Evolutionary conservation across 1,284 basidiomycete species (phyloP).

Genomic region (Agroathelia rolfsii): DNA sequence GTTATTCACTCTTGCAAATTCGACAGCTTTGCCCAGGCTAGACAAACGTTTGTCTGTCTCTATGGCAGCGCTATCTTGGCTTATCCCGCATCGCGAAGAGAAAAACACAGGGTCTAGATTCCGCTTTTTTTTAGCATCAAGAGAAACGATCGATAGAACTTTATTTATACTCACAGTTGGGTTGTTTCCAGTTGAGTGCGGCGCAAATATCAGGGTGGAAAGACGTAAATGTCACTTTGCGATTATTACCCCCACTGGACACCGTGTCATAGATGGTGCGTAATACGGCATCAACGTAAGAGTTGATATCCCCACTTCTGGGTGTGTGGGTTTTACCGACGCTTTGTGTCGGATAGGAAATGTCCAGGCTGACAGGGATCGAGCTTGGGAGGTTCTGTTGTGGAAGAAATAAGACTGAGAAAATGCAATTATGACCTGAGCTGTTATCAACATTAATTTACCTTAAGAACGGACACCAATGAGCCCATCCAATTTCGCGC

Average conservation of each 20-base stretch:
- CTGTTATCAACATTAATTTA: slow-evolving; percentile 23
- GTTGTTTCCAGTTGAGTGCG: slow-evolving; percentile 97
- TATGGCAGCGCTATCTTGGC: slow-evolving; percentile 32
- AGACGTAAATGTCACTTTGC: slow-evolving; percentile 81
- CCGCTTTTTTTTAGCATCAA: slow-evolving; percentile 9
- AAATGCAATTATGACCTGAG: slow-evolving; percentile 9
- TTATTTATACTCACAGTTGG: slow-evolving; percentile 70
- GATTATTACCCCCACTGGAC: slow-evolving; percentile 40
- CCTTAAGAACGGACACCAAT: slow-evolving; percentile 64
- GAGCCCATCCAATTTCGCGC: slow-evolving; percentile 56
- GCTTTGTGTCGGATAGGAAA: slow-evolving; percentile 55
- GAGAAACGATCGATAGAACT: slow-evolving; percentile 12
- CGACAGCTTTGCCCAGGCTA: slow-evolving; percentile 85
- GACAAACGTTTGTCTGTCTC: slow-evolving; percentile 44
- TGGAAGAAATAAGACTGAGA: slow-evolving; percentile 10
- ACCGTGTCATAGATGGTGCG: slow-evolving; percentile 70
- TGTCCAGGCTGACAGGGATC: slow-evolving; percentile 76
- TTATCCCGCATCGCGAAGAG: slow-evolving; percentile 76
- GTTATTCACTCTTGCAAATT: slow-evolving; percentile 92
- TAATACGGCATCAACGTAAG: slow-evolving; percentile 75
- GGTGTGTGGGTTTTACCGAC: slow-evolving; percentile 30
- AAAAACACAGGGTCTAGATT: slow-evolving; percentile 89
- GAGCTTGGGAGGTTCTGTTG: slow-evolving; percentile 62
- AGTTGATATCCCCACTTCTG: slow-evolving; percentile 64
- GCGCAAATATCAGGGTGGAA: slow-evolving; percentile 84